Evolutionary conservation across 2,329 filamentous ascomycete genomes (phyloP), one percentile per base, ranked within the genome.

Genomic region (Fusarium phyllophilum): DNA sequence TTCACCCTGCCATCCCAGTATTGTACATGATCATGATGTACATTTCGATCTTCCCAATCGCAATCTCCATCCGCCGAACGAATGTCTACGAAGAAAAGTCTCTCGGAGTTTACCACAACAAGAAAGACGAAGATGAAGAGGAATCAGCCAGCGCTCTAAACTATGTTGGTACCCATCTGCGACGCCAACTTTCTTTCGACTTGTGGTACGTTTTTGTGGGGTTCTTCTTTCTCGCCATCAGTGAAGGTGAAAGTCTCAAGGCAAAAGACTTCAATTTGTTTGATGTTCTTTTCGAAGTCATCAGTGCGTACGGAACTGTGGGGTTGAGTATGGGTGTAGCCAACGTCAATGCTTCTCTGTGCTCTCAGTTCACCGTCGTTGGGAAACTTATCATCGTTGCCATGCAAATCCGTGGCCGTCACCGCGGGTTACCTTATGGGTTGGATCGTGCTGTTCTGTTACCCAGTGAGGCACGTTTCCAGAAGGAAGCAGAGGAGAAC

Each of bases 21-120:
- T 94, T 95, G 31, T 98, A 98, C 84, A 86, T 98, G 83, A 92
- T 98, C 82, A 98, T 98, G 96, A 98, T 98, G 96, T 98, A 98
- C 83, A 97, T 98, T 71, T 97, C 95, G 66, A 94, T 98, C 68
- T 97, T 97, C 77, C 96, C 96, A 10, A 97, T 98, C 77, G 96
- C 96, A 80, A 98, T 98, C 78, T 96, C 94, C 12, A 93, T 98
- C 77, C 94, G 96, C 60, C 89, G 94, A 73, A 98, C 96, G 66
- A 98, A 98, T 80, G 96, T 98, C 6, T 98, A 98, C 84, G 96
- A 98, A 82, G 96, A 98, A 80, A 94, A 92, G 74, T 94, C 92
- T 1, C 88, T 96, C 1, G 94, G 94, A 10, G 90, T 97, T 36
- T 95, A 93, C 78, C 85, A 84, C 56, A 84, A 83, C 26, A 79